Evolutionary conservation across 345 rosid genomes (phyloP).

Genomic region (Citrus reticulata): DNA sequence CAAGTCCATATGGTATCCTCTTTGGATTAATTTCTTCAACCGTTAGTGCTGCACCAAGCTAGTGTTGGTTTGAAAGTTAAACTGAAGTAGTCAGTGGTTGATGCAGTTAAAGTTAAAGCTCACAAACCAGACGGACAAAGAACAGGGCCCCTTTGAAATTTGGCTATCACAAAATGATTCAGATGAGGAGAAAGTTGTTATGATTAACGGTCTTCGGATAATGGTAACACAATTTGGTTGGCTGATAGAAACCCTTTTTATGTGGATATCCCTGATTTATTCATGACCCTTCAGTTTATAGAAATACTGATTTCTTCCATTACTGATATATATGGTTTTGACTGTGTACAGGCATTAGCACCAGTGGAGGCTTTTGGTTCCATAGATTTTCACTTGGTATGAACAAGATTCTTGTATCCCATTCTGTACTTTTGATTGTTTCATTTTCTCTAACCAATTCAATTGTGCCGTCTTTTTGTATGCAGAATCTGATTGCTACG

Average conservation of each 20-base stretch:
- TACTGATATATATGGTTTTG: constrained; percentile 1
- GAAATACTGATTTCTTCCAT: not conserved
- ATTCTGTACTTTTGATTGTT: not conserved
- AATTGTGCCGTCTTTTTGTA: constrained; percentile 8
- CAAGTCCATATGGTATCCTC: not conserved
- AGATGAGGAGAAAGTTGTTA: constrained; percentile 58
- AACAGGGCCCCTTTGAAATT: constrained; percentile 81
- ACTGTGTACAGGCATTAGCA: constrained; percentile 55
- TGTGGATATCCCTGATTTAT: not conserved
- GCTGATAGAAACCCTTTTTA: not conserved
- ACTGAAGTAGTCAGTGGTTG: constrained; percentile 18
- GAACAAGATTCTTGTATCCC: constrained; percentile 11
- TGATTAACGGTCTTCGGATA: constrained; percentile 75
- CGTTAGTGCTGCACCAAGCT: not conserved
- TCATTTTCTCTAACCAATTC: not conserved
- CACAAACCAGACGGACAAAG: constrained; percentile 67
- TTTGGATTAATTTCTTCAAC: not conserved
- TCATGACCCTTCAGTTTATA: not conserved
- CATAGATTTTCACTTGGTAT: constrained; percentile 67
- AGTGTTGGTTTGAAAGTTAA: not conserved
- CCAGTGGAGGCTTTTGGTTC: constrained; percentile 68
- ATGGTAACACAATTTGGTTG: constrained; percentile 45
- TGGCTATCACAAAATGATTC: constrained; percentile 58
- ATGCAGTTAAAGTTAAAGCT: constrained; percentile 71
- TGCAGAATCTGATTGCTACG: constrained; percentile 80